Evolutionary conservation across 108 stramenopile genomes (phyloP), one percentile per base, ranked within the genome.

Genomic region (Fragilariopsis cylindrus): DNA sequence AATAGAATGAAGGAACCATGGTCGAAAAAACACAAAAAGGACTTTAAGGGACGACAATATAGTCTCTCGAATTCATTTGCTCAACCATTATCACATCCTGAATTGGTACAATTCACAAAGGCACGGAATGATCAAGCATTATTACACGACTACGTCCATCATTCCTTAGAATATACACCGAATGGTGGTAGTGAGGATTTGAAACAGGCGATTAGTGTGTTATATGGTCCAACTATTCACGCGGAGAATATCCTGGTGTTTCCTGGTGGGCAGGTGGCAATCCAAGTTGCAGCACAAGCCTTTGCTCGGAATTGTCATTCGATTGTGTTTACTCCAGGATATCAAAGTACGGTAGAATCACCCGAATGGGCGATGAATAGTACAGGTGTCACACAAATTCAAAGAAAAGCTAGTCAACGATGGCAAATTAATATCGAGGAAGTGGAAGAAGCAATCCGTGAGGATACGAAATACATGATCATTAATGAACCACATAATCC

Each of bases 401-500:
- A 66, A 16, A 73, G 83, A 13, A 12, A 13, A 5, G 74, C 86
- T 8, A 74, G 69, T 42, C 82, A 89, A 45, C 30, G 77, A 21
- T 92, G 92, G 92, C 87, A 87, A 67, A 75, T 92, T 39, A 85
- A 92, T 57, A 42, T 83, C 5, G 39, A 75, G 21, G 43, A 77
- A 54, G 70, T 92, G 7, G 60, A 75, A 21, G 72, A 55, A 18
- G 89, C 92, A 8, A 90, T 90, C 56, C 81, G 57, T 19, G 65
- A 50, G 3, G 70, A 88, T 60, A 92, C 92, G 0, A 80, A 79
- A 75, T 88, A 74, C 64, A 57, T 93, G 39, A 74, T 93, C 13
- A 49, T 90, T 7, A 93, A 93, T 60, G 85, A 93, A 77, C 92
- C 92, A 3, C 81, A 85, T 70, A 93, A 93, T 85, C 92, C 92